Percentiles rank a stretch among this genome's conserved stretches.
These are phyloP conservation scores for Ogataea paradorogensis DNA, from an alignment of 805 yeast species.

Conservation along the genomic window DNA sequence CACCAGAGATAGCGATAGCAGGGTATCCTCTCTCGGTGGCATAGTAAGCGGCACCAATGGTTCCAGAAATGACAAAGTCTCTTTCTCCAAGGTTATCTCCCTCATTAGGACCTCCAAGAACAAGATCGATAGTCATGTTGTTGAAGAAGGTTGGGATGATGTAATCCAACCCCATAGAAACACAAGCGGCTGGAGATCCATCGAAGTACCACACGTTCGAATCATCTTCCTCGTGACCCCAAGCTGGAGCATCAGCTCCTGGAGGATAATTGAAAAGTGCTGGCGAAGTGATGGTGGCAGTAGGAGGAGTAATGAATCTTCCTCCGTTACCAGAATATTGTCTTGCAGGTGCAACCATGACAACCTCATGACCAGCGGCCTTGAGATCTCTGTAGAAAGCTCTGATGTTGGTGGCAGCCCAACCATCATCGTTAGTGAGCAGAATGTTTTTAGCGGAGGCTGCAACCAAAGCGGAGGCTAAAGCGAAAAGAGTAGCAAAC, in stretches of 20 bases:
- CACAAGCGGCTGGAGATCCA: constrained; percentile 54
- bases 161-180: constrained; percentile 46
- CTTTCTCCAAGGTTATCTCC: constrained; percentile 47
- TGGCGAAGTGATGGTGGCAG: constrained; percentile 38
- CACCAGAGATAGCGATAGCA: constrained; percentile 51
- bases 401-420: constrained; percentile 56
- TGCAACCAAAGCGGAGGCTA: constrained; percentile 11
- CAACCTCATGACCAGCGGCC: constrained; percentile 47
- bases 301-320: constrained; percentile 42
- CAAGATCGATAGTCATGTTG: constrained; percentile 44
- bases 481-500: constrained; percentile 7
- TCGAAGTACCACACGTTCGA: constrained; percentile 51
- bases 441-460: constrained; percentile 40
- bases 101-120: constrained; percentile 53
- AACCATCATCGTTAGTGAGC: constrained; percentile 55
- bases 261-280: constrained; percentile 48
- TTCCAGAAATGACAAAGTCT: constrained; percentile 45
- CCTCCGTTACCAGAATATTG: constrained; percentile 58
- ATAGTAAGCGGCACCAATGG: constrained; percentile 49
- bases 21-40: constrained; percentile 48
- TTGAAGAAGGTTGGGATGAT: constrained; percentile 44
- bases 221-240: constrained; percentile 50
- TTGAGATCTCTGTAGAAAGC: constrained; percentile 49
- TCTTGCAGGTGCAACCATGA: constrained; percentile 50
- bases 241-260: constrained; percentile 46